These are phyloP conservation scores for Phialophora expanda DNA, from an alignment of 2,329 filamentous ascomycete genomes.

Conservation along the genomic window DNA sequence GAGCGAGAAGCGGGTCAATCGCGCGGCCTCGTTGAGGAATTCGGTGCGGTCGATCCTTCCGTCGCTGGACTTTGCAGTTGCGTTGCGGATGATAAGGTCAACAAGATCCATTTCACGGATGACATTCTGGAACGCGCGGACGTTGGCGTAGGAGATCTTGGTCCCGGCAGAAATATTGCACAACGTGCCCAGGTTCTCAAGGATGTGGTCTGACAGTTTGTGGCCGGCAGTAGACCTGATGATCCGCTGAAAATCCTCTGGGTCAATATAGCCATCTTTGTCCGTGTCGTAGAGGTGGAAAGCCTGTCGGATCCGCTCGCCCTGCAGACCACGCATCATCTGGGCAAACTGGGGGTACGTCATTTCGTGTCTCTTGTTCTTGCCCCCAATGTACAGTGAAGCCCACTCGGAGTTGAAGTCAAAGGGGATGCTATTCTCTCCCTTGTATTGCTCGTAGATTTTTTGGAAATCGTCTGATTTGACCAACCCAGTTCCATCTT, in stretches of 20 bases:
- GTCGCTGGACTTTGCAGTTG: constrained; percentile 79
- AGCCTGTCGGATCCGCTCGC: constrained; percentile 92
- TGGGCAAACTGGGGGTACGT: constrained; percentile 97
- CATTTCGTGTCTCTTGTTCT: constrained; percentile 85
- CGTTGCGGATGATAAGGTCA: constrained; percentile 88
- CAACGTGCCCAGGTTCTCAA: constrained; percentile 86
- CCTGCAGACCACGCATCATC: constrained; percentile 94
- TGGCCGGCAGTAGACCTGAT: constrained; percentile 90
- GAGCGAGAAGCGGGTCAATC: constrained; percentile 88
- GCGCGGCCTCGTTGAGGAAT: constrained; percentile 91
- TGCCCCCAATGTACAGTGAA: constrained; percentile 86
- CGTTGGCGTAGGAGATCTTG: constrained; percentile 97
- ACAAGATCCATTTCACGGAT: constrained; percentile 98
- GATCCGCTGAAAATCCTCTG: constrained; percentile 95
- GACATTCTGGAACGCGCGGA: constrained; percentile 96
- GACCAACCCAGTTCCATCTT: constrained; percentile 79
- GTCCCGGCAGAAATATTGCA: constrained; percentile 92
- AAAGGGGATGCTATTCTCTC: constrained; percentile 83
- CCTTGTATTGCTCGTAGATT: constrained; percentile 86
- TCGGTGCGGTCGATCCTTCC: constrained; percentile 93
- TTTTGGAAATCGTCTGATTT: constrained; percentile 88
- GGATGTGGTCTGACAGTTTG: constrained; percentile 95
- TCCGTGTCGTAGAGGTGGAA: constrained; percentile 92
- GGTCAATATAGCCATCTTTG: constrained; percentile 91
- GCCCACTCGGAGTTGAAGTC: constrained; percentile 98